Percentiles rank a stretch among this genome's conserved stretches.
These are phyloP conservation scores for Candida alai DNA, from an alignment of 805 yeast genomes.

Conservation along the genomic window DNA sequence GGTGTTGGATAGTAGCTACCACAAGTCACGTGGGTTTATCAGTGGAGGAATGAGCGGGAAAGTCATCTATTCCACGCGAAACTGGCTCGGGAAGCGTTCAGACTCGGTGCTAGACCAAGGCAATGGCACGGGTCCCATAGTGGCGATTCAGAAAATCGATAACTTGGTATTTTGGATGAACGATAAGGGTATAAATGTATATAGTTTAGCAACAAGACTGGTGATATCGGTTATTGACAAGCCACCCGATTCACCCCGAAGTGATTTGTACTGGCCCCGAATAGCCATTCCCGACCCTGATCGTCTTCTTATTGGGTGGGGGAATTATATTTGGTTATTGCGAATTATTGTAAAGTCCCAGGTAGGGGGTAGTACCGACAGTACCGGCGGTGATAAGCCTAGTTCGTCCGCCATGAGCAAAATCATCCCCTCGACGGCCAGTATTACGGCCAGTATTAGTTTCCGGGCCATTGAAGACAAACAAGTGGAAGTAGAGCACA, in stretches of 20 bases:
- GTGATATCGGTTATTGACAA: conserved; percentile 50
- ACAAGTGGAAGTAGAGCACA: conserved; percentile 45
- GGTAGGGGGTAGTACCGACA: conserved; percentile 10
- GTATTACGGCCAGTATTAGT: conserved; percentile 46
- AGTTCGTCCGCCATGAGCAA: conserved; percentile 27
- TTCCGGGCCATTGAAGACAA: conserved; percentile 45
- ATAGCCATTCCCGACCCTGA: conserved; percentile 63
- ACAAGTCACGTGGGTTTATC: conserved; percentile 57
- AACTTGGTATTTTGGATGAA: conserved; percentile 79
- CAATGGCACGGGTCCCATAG: conserved; percentile 62
- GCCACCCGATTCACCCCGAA: conserved; percentile 54
- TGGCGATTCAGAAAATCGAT: conserved; percentile 59
- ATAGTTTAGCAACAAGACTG: conserved; percentile 50
- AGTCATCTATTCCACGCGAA: conserved; percentile 65
- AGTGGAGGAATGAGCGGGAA: conserved; percentile 92
- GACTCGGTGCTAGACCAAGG: conserved; percentile 62
- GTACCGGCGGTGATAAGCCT: conserved; percentile 9
- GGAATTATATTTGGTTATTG: conserved; percentile 67
- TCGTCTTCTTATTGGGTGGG: conserved; percentile 79
- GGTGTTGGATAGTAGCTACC: conserved; percentile 69
- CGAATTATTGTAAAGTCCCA: conserved; percentile 34
- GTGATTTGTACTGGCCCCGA: conserved; percentile 84
- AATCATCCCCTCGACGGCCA: conserved; percentile 50
- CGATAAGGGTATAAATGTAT: conserved; percentile 72
- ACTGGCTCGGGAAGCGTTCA: conserved; percentile 82